phyloP scores from a whole-genome alignment of 176 grass and related monocot genomes.

The Metroxylon sagu region DNA sequence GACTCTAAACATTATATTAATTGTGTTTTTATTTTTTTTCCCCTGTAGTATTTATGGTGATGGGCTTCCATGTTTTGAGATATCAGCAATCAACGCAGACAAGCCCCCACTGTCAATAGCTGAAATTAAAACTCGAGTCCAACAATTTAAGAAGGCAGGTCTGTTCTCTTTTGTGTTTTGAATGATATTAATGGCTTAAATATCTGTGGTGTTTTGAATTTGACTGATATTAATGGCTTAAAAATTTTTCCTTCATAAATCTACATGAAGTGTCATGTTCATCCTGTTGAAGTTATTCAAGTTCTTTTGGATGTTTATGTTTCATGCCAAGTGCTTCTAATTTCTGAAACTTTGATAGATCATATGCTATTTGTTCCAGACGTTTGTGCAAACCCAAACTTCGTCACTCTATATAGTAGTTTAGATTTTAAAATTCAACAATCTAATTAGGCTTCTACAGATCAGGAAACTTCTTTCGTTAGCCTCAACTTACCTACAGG shows the following conservation, averaged over 20 bases:
- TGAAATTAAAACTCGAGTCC: constrained; percentile 75
- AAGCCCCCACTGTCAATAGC: constrained; percentile 67
- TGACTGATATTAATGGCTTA: background rate
- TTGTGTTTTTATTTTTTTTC: background rate
- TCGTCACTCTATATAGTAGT: too few relatives aligned
- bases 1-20: too few relatives aligned
- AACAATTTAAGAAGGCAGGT: constrained; percentile 90
- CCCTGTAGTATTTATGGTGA: constrained; percentile 65
- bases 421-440: too few relatives aligned
- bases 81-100: constrained; percentile 90
- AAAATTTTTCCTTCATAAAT: background rate
- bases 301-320: background rate
- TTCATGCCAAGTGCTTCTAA: background rate
- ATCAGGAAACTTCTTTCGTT: too few relatives aligned
- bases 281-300: background rate
- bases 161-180: constrained; percentile 6
- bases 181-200: background rate
- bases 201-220: background rate
- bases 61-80: constrained; percentile 81
- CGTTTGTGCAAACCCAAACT: background rate
- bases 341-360: constrained; percentile 11
- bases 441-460: too few relatives aligned
- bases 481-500: too few relatives aligned
- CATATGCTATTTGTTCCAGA: constrained; percentile 26
- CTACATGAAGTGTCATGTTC: background rate